A percentile compares a stretch with the other conserved stretches of the same genome.
Evolutionary conservation across 2,329 filamentous ascomycete species (phyloP).

Genomic region (Colletotrichum sp.): DNA sequence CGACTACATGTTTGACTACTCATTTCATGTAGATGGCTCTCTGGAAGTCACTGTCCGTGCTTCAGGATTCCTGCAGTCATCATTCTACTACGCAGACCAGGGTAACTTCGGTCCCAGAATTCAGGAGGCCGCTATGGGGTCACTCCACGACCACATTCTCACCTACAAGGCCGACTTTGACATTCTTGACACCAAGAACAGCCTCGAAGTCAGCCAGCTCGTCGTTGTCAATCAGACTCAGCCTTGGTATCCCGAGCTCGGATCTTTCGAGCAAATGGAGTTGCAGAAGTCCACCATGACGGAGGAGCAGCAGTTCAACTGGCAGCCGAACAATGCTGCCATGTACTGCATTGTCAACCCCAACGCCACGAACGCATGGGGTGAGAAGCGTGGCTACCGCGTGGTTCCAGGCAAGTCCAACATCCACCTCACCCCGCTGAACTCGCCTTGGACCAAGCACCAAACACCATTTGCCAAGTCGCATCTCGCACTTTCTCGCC

Average conservation of each 20-base stretch:
- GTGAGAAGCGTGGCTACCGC: slow-evolving; percentile 81
- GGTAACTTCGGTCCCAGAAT: slow-evolving; percentile 38
- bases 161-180: slow-evolving; percentile 47
- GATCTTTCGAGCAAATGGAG: slow-evolving; percentile 37
- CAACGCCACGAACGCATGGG: slow-evolving; percentile 49
- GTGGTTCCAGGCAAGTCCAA: slow-evolving; percentile 99
- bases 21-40: slow-evolving; percentile 38
- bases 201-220: slow-evolving; percentile 36
- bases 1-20: slow-evolving; percentile 43
- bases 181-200: slow-evolving; percentile 37
- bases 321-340: slow-evolving; percentile 46
- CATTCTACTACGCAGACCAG: slow-evolving; percentile 37
- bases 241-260: slow-evolving; percentile 41
- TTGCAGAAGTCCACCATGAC: slow-evolving; percentile 26
- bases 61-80: slow-evolving; percentile 40
- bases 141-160: slow-evolving; percentile 42
- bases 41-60: slow-evolving; percentile 44
- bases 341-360: slow-evolving; percentile 51
- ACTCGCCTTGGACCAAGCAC: slow-evolving; percentile 45
- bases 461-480: slow-evolving; percentile 47
- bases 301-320: slow-evolving; percentile 35
- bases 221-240: slow-evolving; percentile 33
- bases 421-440: slow-evolving; percentile 49
- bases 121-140: slow-evolving; percentile 35
- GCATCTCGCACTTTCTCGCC: slow-evolving; percentile 44